phyloP scores from a whole-genome alignment of 495 filamentous ascomycete species.

The Aspergillus nanangensis region DNA sequence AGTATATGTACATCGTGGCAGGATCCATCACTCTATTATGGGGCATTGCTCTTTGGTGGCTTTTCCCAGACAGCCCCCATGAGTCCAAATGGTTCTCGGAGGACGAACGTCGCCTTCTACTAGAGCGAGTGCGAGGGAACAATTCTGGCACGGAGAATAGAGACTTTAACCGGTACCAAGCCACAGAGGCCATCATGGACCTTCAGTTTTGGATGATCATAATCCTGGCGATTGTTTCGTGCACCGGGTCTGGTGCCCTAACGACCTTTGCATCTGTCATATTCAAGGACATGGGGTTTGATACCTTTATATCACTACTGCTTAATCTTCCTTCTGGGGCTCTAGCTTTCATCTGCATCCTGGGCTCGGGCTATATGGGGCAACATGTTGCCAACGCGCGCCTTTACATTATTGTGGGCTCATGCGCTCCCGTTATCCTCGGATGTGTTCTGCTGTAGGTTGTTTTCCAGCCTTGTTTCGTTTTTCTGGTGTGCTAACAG shows the following conservation, averaged over 20 bases:
- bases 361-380: constrained; percentile 8
- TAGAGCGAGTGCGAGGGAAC: constrained; percentile 4
- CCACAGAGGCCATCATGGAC: neutral
- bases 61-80: constrained; percentile 8
- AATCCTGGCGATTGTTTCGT: neutral
- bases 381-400: constrained; percentile 4
- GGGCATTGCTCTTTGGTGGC: constrained; percentile 3
- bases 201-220: constrained; percentile 9
- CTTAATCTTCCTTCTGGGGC: constrained; percentile 9
- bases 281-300: constrained; percentile 10
- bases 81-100: neutral
- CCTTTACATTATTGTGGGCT: constrained; percentile 2
- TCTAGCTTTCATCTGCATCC: constrained; percentile 4
- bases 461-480: neutral
- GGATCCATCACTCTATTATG: constrained; percentile 1
- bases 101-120: constrained; percentile 1
- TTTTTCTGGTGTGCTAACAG: too few species aligned
- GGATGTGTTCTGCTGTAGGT: constrained; percentile 7
- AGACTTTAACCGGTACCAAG: constrained; percentile 5
- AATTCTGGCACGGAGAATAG: constrained; percentile 5
- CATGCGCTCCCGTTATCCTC: constrained; percentile 7
- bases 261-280: constrained; percentile 9
- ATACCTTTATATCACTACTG: constrained; percentile 1
- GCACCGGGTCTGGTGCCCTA: neutral
- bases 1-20: constrained; percentile 6